Evolutionary conservation across 345 rosid species (phyloP), one percentile per base, ranked within the genome.

Genomic region (Salix arbutifolia): DNA sequence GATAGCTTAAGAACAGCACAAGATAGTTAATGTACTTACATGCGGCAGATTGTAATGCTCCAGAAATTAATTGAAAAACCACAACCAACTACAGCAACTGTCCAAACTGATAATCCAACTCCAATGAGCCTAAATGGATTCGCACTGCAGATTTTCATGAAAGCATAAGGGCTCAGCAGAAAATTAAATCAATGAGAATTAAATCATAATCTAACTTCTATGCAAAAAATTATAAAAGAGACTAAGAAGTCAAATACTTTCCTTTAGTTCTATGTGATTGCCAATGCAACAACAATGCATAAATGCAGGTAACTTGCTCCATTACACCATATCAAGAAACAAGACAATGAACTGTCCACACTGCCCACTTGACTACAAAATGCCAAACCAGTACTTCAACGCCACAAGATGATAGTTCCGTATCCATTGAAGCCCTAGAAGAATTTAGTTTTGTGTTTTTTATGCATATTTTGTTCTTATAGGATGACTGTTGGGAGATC

Each of bases 91-190:
- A 87, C 90, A 6, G 99, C 96, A 30, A 86, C 12, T 48, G 97
- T 93, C 98, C 99, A 95, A 71, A 93, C 90, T 3, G 94, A 85
- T 73, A 93, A 87, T 67, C 99, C 99, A 75, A 90, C 87, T 80
- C 98, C 99, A 50, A 95, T 93, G 74, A 95, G 98, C 85, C 97
- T 88, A 85, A 95, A 95, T 48, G 98, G 99, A 74, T 90, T 95
- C 67, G 83, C 72, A 30, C 99, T 95, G 97, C 87, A 88, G 80
- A 33, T 61, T 70, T 71, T 56, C 33, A 76, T 40, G 66, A 18
- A 76, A n/a, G 44, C 26, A 73, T 74, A 73, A 78, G 83, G 73
- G 56, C 50, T 74, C 37, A 50, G 13, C 18, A n/a, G 25, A 79
- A 18, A 19, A n/a, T 25, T 70, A 56, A 9, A 53, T 23, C 58